phyloP scores from a whole-genome alignment of 768 basidiomycete genomes.

The Panaeolus papilionaceus region DNA sequence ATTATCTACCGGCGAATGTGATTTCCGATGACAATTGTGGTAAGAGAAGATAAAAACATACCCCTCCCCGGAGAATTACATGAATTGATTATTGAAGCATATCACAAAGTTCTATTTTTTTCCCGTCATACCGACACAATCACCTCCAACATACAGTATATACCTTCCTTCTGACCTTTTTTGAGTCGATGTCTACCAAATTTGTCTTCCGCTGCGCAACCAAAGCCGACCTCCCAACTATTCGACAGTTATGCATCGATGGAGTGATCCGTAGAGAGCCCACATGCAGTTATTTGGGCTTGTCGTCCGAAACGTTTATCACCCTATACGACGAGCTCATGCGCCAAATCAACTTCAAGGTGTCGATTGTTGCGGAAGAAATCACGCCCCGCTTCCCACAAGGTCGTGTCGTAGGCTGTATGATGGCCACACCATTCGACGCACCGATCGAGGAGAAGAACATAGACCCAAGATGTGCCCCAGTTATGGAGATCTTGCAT shows the following conservation, averaged over 20 bases:
- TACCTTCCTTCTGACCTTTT: too few relatives aligned
- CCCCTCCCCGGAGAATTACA: too few relatives aligned
- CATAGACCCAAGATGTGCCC: not conserved
- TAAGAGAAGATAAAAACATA: too few relatives aligned
- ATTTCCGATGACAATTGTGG: too few relatives aligned
- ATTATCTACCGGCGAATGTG: too few relatives aligned
- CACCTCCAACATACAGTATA: too few relatives aligned
- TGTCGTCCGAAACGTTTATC: not conserved
- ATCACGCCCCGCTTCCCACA: not conserved
- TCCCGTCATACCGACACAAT: too few relatives aligned
- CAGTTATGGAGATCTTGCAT: not conserved
- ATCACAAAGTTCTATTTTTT: too few relatives aligned
- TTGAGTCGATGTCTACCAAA: not conserved
- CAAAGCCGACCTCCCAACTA: not conserved
- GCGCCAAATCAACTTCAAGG: not conserved
- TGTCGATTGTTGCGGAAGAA: not conserved
- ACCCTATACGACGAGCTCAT: not conserved
- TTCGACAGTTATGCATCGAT: not conserved
- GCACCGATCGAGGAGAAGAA: not conserved
- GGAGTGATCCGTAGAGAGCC: not conserved
- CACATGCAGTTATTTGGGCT: not conserved
- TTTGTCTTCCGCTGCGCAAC: slow-evolving; percentile 1
- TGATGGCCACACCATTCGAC: not conserved
- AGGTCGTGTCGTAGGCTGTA: not conserved
- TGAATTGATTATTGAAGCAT: too few relatives aligned